Percentiles rank a stretch among this genome's conserved stretches.
These are phyloP conservation scores for Krasilnikovozyma curviuscula DNA, from an alignment of 768 basidiomycete genomes.

Conservation along the genomic window DNA sequence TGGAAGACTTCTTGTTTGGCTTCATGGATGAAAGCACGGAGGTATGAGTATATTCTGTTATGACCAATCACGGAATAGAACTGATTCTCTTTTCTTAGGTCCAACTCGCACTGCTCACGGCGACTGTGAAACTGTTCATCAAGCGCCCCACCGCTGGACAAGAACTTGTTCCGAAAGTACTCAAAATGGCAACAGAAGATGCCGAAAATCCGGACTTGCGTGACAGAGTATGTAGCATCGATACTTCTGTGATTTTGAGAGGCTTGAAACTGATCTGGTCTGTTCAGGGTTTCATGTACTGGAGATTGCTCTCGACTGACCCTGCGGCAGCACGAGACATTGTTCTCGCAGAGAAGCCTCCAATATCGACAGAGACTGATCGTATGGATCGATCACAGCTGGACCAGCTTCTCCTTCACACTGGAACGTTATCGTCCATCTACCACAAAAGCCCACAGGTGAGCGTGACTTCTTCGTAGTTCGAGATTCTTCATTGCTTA, in stretches of 20 bases:
- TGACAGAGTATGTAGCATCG: slow-evolving; percentile 37
- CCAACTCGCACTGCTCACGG: slow-evolving; percentile 82
- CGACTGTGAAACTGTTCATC: slow-evolving; percentile 87
- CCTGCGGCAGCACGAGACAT: slow-evolving; percentile 72
- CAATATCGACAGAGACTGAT: slow-evolving; percentile 95
- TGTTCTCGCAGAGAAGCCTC: slow-evolving; percentile 78
- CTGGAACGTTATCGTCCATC: slow-evolving; percentile 49
- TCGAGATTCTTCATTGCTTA: neutral
- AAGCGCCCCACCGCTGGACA: slow-evolving; percentile 76
- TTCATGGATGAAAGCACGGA: slow-evolving; percentile 89
- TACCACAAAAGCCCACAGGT: slow-evolving; percentile 92
- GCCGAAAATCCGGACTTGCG: slow-evolving; percentile 95
- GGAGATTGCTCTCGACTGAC: slow-evolving; percentile 88
- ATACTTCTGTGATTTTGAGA: neutral
- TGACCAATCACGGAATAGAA: neutral
- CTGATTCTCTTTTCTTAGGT: slow-evolving; percentile 36
- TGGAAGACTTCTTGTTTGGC: slow-evolving; percentile 74
- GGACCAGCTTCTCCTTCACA: slow-evolving; percentile 82
- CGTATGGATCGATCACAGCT: slow-evolving; percentile 90
- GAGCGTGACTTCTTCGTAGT: too few relatives aligned
- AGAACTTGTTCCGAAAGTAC: slow-evolving; percentile 75
- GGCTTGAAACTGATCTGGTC: neutral
- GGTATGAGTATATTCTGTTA: slow-evolving; percentile 31
- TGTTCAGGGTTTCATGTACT: slow-evolving; percentile 80
- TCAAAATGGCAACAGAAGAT: slow-evolving; percentile 94